These are phyloP conservation scores for Diaporthe vexans DNA, from an alignment of 2,329 filamentous ascomycete genomes.

Conservation along the genomic window DNA sequence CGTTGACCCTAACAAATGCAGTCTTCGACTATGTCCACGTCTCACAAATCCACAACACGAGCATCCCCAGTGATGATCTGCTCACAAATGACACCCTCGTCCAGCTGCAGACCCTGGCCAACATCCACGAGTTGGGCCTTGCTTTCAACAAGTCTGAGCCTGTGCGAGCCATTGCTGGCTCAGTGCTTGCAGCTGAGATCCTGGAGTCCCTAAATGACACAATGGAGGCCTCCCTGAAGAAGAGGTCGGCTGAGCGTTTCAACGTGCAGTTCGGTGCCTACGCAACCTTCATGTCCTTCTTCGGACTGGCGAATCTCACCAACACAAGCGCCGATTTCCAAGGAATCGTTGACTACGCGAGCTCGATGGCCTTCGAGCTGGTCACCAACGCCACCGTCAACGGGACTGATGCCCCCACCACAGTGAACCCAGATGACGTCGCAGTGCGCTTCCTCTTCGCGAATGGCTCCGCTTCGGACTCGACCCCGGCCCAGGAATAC, in stretches of 20 bases:
- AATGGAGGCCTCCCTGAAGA: constrained; percentile 54
- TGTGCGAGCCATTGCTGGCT: constrained; percentile 70
- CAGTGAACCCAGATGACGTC: constrained; percentile 57
- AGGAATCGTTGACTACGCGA: constrained; percentile 87
- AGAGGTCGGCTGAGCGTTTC: constrained; percentile 55
- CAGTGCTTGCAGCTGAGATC: constrained; percentile 70
- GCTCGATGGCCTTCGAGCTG: constrained; percentile 84
- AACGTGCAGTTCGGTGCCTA: constrained; percentile 73
- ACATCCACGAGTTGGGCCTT: constrained; percentile 84
- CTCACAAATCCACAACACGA: constrained; percentile 70
- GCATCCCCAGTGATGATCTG: constrained; percentile 70
- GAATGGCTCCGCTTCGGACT: constrained; percentile 67
- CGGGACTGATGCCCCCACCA: constrained; percentile 53
- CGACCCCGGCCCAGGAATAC: constrained; percentile 65
- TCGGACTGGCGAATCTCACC: constrained; percentile 69
- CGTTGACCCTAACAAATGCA: constrained; percentile 46
- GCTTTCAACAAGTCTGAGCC: constrained; percentile 84
- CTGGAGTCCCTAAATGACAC: constrained; percentile 66
- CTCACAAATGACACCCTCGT: constrained; percentile 71
- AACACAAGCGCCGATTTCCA: constrained; percentile 73
- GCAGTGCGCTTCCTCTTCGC: constrained; percentile 73
- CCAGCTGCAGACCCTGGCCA: constrained; percentile 80
- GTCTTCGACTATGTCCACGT: constrained; percentile 74
- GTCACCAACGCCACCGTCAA: constrained; percentile 66
- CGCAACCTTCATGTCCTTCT: constrained; percentile 73